Percentiles rank a stretch among this genome's conserved stretches.
Conservation (phyloP, 805 yeast species). For the Nakazawaea ishiwadae region DNA sequence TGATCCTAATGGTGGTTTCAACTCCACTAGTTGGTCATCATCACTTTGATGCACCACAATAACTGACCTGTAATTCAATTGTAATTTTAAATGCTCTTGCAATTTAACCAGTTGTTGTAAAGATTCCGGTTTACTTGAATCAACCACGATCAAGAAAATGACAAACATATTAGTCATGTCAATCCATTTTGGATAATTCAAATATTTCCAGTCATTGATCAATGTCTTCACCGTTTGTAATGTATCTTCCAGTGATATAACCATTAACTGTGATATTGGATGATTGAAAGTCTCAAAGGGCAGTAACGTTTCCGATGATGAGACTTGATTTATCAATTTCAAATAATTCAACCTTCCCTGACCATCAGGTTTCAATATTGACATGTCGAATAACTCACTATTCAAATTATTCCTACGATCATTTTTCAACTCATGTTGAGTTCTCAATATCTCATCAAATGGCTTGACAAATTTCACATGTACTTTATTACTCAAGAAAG, state of each 20-base stretch:
- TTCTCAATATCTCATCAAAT: conserved; percentile 18
- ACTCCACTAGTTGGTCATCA: conserved; percentile 1
- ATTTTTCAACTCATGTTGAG: conserved; percentile 16
- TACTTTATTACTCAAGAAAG: conserved; percentile 11
- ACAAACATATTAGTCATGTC: conserved; percentile 60
- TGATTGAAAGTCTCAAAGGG: conserved; percentile 86
- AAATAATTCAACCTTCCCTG: conserved; percentile 43
- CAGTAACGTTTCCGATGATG: conserved; percentile 56
- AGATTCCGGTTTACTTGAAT: conserved; percentile 39
- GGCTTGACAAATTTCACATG: conserved; percentile 25
- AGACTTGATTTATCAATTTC: conserved; percentile 50
- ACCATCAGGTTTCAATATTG: conserved; percentile 13
- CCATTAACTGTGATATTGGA: conserved; percentile 73
- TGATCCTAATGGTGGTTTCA: conserved; percentile 18
- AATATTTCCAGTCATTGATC: conserved; percentile 47
- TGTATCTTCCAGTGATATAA: conserved; percentile 51
- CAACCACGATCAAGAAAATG: conserved; percentile 45
- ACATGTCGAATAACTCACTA: conserved; percentile 21
- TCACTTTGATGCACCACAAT: conserved; percentile 16
- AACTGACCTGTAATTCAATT: conserved; percentile 18
- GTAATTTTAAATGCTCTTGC: conserved; percentile 25
- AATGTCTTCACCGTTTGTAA: conserved; percentile 54
- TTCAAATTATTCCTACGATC: conserved; percentile 12
- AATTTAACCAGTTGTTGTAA: conserved; percentile 30
- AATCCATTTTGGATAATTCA: conserved; percentile 54